A percentile compares a stretch with the other conserved stretches of the same genome.
Evolutionary conservation across 23 red algal species (phyloP).

Genomic region (Cyanidium caldarium): DNA sequence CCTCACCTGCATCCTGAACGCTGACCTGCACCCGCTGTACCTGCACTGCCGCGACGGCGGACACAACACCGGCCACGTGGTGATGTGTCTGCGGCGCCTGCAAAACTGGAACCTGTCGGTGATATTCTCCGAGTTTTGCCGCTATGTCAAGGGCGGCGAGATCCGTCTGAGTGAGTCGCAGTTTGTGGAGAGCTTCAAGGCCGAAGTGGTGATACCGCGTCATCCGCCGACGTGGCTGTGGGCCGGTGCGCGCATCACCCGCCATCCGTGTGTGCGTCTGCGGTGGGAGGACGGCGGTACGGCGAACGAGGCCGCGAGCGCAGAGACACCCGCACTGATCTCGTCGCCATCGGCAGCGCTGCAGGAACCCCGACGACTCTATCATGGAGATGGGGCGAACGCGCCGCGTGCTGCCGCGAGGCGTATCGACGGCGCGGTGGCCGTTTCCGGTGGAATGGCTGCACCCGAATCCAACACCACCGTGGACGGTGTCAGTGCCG

Average conservation of each 20-base stretch:
- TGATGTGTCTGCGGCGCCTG: conserved; percentile 80
- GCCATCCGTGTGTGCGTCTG: conserved; percentile 42
- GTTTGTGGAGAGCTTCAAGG: conserved; percentile 87
- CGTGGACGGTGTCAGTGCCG: too few species aligned
- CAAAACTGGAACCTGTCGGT: conserved; percentile 78
- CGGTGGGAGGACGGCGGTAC: background rate
- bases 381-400: too few species aligned
- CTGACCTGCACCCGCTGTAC: conserved; percentile 33
- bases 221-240: conserved; percentile 58
- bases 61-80: conserved; percentile 85
- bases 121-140: conserved; percentile 72
- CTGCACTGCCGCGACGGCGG: conserved; percentile 93
- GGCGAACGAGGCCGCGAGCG: background rate
- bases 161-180: conserved; percentile 65
- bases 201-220: conserved; percentile 27
- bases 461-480: too few species aligned
- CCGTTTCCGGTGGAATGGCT: too few species aligned
- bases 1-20: conserved; percentile 25
- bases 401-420: too few species aligned
- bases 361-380: too few species aligned
- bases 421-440: too few species aligned
- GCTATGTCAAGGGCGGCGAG: conserved; percentile 68
- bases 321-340: background rate
- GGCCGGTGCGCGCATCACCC: conserved; percentile 31
- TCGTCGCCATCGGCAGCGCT: background rate